phyloP scores from a whole-genome alignment of 371 early-diverging fungal genomes.

The Mortierella sp. region DNA sequence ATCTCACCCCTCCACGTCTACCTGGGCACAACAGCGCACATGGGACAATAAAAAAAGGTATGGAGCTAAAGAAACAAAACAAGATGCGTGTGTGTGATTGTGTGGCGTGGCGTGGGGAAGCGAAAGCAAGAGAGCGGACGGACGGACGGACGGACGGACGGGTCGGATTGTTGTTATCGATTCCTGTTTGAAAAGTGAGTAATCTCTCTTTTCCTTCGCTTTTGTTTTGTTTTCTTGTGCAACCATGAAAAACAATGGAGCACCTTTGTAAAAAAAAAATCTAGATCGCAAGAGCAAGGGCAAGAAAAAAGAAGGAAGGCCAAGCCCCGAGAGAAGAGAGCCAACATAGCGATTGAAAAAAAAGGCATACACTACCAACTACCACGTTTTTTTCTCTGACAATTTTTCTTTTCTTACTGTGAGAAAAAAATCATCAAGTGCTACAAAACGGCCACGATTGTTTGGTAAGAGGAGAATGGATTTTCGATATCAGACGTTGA shows the following conservation, averaged over 20 bases:
- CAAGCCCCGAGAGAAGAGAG: background rate
- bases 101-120: background rate
- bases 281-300: background rate
- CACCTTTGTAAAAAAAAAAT: background rate
- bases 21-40: background rate
- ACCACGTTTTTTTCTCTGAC: background rate
- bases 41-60: background rate
- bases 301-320: background rate
- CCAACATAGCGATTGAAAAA: background rate
- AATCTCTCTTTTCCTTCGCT: background rate
- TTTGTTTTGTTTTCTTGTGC: background rate
- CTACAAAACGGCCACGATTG: constrained; percentile 8
- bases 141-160: background rate
- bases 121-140: background rate
- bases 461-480: background rate
- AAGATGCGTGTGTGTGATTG: background rate
- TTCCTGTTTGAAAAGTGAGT: constrained; percentile 1
- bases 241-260: background rate
- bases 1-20: background rate
- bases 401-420: background rate
- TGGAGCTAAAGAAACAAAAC: background rate
- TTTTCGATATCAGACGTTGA: constrained; percentile 7
- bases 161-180: background rate
- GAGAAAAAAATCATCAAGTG: background rate
- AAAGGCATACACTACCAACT: background rate